Conservation (phyloP, 352 stramenopile species). For the Globisporangium acanthophoron region DNA sequence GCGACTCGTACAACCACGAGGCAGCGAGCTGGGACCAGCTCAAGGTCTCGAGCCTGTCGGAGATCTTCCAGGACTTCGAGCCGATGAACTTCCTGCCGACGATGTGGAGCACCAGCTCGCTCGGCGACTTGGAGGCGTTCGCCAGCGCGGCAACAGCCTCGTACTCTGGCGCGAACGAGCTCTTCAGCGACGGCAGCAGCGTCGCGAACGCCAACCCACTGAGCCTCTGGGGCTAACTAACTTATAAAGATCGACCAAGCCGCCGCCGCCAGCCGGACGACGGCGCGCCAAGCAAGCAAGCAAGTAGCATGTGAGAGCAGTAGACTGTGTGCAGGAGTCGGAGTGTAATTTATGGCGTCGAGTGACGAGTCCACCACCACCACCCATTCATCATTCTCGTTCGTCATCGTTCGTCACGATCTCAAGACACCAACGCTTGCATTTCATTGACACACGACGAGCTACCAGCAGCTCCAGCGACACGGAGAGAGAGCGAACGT, state of each 20-base stretch:
- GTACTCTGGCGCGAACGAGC: conserved; percentile 17
- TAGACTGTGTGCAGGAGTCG: no score
- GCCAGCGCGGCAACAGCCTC: conserved; percentile 2
- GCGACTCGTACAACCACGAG: background rate
- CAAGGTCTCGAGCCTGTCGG: conserved; percentile 24
- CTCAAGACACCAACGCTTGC: background rate
- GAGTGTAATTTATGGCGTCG: no score
- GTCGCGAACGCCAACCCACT: conserved; percentile 8
- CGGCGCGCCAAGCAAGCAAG: no score
- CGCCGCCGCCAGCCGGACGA: no score
- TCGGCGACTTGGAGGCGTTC: conserved; percentile 30
- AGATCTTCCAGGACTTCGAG: conserved; percentile 48
- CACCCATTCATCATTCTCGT: no score
- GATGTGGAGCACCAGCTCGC: conserved; percentile 51
- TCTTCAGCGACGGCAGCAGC: conserved; percentile 20
- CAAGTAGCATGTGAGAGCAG: no score
- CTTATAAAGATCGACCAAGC: background rate
- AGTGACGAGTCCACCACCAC: no score
- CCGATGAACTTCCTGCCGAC: conserved; percentile 25
- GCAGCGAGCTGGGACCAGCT: conserved; percentile 15
- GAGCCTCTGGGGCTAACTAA: conserved; percentile 15
- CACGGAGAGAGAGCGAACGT: background rate
- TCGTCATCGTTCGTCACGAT: background rate
- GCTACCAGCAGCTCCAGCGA: no score
- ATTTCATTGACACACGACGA: background rate